Base-by-base conservation (phyloP, 2,329 filamentous ascomycete genomes). In the Claviceps cyperi region DNA sequence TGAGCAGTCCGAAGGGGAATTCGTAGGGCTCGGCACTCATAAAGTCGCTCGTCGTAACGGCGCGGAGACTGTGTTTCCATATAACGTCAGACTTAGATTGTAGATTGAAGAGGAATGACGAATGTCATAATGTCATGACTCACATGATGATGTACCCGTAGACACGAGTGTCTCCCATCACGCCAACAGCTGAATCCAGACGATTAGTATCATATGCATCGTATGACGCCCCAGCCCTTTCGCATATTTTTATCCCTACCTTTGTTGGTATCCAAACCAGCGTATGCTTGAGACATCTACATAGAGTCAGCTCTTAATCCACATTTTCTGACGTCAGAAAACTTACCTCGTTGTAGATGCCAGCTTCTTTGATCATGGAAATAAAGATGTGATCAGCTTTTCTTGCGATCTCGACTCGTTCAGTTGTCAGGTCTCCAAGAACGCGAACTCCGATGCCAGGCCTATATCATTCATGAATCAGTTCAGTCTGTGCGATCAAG, bases 381-480 rank as follows among this genome's bases (percentile, higher is more conserved):
- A 90, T 88, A 68, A 86, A 90, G 60, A 91, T 90, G 60, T 79
- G 62, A 59, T 90, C 86, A 1, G 85, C 86, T 62, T 84, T 72
- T n/a, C 86, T 71, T 2, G 80, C 86, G 55, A 94, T 92, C 50
- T 80, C 78, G 15, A 95, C 83, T 41, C 84, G 78, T 62, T 90
- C 84, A 2, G 74, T 75, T 1, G 86, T 94, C 14, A 95, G 82
- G 58, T 94, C 89, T 37, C 90, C 90, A 1, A 95, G 71, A 53
- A 95, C 83, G 49, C 86, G 77, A 57, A 92, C 85, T 14, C 78
- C 87, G 53, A 94, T 80, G 48, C 68, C 76, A 19, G 46, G 46
- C 9, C 45, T 46, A 19, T n/a, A 11, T 22, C 0, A 72, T 83
- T 40, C 84, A 52, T 21, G 47, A 38, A 51, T 52, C 24, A 50